phyloP scores from a whole-genome alignment of 192 early-diverging fungal genomes.

The Coemansia erecta region DNA sequence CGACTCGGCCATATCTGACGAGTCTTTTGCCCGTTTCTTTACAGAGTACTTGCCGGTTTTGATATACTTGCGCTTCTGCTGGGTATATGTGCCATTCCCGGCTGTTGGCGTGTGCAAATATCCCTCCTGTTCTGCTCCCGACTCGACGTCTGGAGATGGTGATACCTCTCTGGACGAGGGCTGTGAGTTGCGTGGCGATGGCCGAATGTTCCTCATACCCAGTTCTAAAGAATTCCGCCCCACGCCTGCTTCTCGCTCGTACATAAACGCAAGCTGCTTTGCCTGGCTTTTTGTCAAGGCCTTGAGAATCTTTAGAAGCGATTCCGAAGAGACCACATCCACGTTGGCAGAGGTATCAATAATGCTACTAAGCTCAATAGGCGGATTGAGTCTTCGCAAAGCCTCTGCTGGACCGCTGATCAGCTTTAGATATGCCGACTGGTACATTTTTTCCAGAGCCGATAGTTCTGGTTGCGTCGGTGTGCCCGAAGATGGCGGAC shows the following conservation, averaged over 20 bases:
- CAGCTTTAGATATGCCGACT: constrained; percentile 46
- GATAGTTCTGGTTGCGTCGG: constrained; percentile 11
- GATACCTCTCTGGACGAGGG: constrained; percentile 38
- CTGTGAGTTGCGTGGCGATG: constrained; percentile 14
- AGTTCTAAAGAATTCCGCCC: constrained; percentile 8
- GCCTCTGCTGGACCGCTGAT: constrained; percentile 34
- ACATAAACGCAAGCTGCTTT: constrained; percentile 44
- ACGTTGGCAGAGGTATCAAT: not conserved
- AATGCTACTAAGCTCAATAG: constrained; percentile 32
- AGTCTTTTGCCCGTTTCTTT: constrained; percentile 8
- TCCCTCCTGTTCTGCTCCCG: constrained; percentile 25
- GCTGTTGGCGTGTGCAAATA: too few relatives aligned
- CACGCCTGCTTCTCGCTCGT: constrained; percentile 19
- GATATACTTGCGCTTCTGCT: constrained; percentile 37
- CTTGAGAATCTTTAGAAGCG: constrained; percentile 38
- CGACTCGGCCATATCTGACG: not conserved
- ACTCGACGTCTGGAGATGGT: constrained; percentile 22
- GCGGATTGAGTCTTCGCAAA: constrained; percentile 36
- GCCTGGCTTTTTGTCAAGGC: constrained; percentile 47
- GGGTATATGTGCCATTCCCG: not conserved
- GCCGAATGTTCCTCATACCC: constrained; percentile 2
- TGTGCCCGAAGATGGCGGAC: not conserved
- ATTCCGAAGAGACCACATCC: constrained; percentile 2
- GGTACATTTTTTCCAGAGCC: constrained; percentile 47
- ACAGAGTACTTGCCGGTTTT: constrained; percentile 38